Evolutionary conservation across 2,329 filamentous ascomycete species (phyloP).

Genomic region (Aspergillus sp.): DNA sequence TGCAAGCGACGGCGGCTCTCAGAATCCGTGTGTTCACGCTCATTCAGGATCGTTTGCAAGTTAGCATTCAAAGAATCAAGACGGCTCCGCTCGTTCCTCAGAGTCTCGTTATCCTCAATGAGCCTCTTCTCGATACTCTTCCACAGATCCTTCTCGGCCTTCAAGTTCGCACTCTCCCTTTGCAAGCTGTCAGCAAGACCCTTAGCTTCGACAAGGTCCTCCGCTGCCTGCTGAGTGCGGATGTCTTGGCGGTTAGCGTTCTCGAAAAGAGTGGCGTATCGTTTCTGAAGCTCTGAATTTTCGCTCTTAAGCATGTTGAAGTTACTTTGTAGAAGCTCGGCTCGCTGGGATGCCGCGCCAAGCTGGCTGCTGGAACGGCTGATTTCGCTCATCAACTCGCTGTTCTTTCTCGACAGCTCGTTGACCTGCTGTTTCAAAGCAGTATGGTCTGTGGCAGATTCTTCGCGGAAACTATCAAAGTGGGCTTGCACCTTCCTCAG

Average conservation of each 20-base stretch:
- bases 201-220: slow-evolving; percentile 82
- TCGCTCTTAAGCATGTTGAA: slow-evolving; percentile 75
- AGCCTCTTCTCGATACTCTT: slow-evolving; percentile 86
- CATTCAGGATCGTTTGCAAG: slow-evolving; percentile 82
- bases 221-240: slow-evolving; percentile 80
- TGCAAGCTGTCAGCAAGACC: slow-evolving; percentile 77
- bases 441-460: slow-evolving; percentile 70
- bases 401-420: slow-evolving; percentile 72
- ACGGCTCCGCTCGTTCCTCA: slow-evolving; percentile 75
- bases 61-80: slow-evolving; percentile 75
- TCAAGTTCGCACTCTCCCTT: slow-evolving; percentile 84
- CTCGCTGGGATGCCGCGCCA: slow-evolving; percentile 70
- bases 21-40: slow-evolving; percentile 75
- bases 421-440: slow-evolving; percentile 80
- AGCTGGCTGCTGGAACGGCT: slow-evolving; percentile 73
- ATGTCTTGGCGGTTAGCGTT: slow-evolving; percentile 83
- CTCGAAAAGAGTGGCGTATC: slow-evolving; percentile 68
- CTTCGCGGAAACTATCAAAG: slow-evolving; percentile 82
- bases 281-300: slow-evolving; percentile 77
- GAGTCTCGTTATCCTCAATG: slow-evolving; percentile 74
- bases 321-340: slow-evolving; percentile 83
- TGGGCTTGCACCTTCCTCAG: slow-evolving; percentile 82
- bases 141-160: slow-evolving; percentile 90
- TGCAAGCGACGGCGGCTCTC: slow-evolving; percentile 77
- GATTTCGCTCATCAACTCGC: slow-evolving; percentile 70